phyloP scores from a whole-genome alignment of 257 asterid species.

The Fraxinus cuspidata region DNA sequence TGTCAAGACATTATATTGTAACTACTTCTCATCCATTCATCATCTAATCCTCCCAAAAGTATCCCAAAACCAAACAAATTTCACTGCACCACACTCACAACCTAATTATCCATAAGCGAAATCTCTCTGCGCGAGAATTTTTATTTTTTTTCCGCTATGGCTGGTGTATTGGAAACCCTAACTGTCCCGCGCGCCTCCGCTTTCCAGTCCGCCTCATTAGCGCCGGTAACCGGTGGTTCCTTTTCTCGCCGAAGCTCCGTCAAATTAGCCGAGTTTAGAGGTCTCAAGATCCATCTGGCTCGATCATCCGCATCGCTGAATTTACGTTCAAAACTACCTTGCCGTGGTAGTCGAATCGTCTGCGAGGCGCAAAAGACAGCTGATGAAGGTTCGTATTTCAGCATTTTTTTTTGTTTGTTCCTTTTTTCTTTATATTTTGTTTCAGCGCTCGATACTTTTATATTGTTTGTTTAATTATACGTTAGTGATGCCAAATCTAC shows the following conservation, averaged over 20 bases:
- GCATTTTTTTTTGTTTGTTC: not conserved
- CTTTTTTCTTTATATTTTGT: not conserved
- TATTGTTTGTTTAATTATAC: not conserved
- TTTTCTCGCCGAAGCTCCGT: conserved; percentile 43
- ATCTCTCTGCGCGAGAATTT: conserved; percentile 20
- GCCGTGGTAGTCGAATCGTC: conserved; percentile 54
- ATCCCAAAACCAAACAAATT: conserved; percentile 30
- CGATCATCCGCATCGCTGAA: conserved; percentile 49
- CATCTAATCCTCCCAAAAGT: conserved; percentile 1
- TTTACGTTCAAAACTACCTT: conserved; percentile 39
- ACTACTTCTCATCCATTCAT: conserved; percentile 10
- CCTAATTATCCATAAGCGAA: conserved; percentile 29
- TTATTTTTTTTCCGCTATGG: conserved; percentile 46
- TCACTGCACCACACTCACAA: conserved; percentile 28
- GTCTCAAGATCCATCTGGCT: conserved; percentile 59
- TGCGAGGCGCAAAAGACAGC: conserved; percentile 86
- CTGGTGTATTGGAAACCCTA: conserved; percentile 68
- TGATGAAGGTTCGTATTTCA: conserved; percentile 46
- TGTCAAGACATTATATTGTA: not conserved
- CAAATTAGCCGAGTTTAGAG: conserved; percentile 59
- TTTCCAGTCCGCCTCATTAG: conserved; percentile 46
- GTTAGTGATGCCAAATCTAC: not conserved
- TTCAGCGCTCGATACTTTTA: not conserved
- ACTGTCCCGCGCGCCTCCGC: conserved; percentile 69
- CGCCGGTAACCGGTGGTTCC: conserved; percentile 43